phyloP scores from a whole-genome alignment of 352 stramenopile genomes.

The Aphanomyces cochlioides region DNA sequence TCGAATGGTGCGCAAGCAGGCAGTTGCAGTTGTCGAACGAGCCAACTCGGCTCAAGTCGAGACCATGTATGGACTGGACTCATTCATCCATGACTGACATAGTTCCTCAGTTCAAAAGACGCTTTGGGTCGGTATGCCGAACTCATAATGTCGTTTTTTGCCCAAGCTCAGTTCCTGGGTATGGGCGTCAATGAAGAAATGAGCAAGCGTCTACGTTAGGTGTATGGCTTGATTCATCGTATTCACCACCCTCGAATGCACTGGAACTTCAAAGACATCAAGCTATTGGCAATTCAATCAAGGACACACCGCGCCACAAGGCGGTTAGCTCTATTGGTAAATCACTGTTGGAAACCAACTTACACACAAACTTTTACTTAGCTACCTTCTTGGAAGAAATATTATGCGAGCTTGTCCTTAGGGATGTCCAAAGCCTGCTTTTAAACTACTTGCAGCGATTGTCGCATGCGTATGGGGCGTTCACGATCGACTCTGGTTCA shows the following conservation, averaged over 20 bases:
- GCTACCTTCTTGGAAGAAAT: constrained; percentile 65
- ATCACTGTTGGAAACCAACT: no score
- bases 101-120: constrained; percentile 24
- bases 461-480: constrained; percentile 28
- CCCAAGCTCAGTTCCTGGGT: constrained; percentile 26
- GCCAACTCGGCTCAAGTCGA: constrained; percentile 24
- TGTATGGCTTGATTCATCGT: constrained; percentile 25
- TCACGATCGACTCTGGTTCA: constrained; percentile 19
- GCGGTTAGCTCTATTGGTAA: constrained; percentile 13
- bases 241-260: background rate
- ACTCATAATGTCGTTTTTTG: constrained; percentile 6
- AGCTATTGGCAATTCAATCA: constrained; percentile 5
- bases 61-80: constrained; percentile 17
- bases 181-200: background rate
- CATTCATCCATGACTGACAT: background rate
- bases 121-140: constrained; percentile 16
- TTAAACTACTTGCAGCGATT: constrained; percentile 57
- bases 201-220: background rate
- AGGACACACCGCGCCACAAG: constrained; percentile 16
- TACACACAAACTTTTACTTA: background rate
- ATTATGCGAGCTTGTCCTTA: constrained; percentile 72
- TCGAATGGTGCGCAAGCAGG: constrained; percentile 82
- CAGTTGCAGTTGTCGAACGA: constrained; percentile 73
- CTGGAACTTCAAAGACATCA: constrained; percentile 10
- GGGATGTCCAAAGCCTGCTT: constrained; percentile 63